These are phyloP conservation scores for Dalbergia cultrata DNA, from an alignment of 306 rosid genomes.

Conservation along the genomic window DNA sequence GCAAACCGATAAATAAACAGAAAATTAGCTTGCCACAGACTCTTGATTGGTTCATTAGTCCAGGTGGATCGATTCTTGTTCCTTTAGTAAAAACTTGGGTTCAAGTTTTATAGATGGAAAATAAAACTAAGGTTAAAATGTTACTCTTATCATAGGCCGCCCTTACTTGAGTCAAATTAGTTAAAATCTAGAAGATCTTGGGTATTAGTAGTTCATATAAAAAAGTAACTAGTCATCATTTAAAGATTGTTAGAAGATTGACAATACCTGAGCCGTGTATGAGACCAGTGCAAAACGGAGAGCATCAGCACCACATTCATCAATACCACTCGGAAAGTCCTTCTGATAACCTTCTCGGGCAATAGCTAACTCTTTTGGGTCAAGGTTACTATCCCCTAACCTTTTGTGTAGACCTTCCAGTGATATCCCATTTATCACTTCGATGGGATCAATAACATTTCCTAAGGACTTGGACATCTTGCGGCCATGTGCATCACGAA, in stretches of 20 bases:
- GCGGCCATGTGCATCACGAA: constrained; percentile 99
- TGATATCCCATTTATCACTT: constrained; percentile 85
- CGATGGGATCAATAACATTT: constrained; percentile 95
- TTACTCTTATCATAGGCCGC: too few species aligned
- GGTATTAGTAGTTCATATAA: too few species aligned
- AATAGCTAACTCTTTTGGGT: constrained; percentile 73
- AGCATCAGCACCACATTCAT: constrained; percentile 97
- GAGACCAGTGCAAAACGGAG: constrained; percentile 92
- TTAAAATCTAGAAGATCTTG: too few species aligned
- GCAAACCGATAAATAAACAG: too few species aligned
- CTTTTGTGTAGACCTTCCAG: constrained; percentile 85
- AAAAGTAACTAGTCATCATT: too few species aligned
- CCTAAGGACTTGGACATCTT: constrained; percentile 99
- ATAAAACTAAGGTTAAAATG: too few species aligned
- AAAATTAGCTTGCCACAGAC: background rate
- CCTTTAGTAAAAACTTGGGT: too few species aligned
- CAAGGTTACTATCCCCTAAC: constrained; percentile 90
- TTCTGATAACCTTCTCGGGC: constrained; percentile 90
- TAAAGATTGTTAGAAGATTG: constrained; percentile 10
- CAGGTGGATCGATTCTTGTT: too few species aligned
- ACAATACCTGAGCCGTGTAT: constrained; percentile 90
- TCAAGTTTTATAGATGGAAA: too few species aligned
- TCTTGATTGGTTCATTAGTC: background rate
- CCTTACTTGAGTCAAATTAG: too few species aligned
- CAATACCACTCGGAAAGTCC: constrained; percentile 93